Evolutionary conservation across 2,329 filamentous ascomycete genomes (phyloP).

Genomic region (Intubia oerlemansii): DNA sequence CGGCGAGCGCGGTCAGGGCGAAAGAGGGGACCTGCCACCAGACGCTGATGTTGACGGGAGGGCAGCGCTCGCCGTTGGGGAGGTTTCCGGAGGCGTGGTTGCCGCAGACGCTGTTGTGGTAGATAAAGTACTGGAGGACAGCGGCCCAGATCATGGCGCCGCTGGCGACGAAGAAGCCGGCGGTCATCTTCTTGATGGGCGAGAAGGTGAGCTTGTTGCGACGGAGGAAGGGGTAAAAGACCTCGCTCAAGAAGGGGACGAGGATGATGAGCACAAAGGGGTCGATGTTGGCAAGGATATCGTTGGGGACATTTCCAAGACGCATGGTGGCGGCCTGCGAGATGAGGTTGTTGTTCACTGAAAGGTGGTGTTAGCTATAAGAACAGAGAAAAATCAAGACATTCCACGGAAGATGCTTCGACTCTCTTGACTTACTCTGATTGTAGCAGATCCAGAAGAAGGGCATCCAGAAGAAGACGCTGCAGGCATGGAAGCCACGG

Average conservation of each 20-base stretch:
- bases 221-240: slow-evolving; percentile 48
- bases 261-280: slow-evolving; percentile 58
- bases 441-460: slow-evolving; percentile 38
- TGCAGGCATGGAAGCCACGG: slow-evolving; percentile 47
- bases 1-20: slow-evolving; percentile 27
- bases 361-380: too few relatives aligned
- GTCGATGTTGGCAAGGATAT: slow-evolving; percentile 56
- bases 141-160: slow-evolving; percentile 37
- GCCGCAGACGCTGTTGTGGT: slow-evolving; percentile 39
- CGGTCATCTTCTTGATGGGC: slow-evolving; percentile 55
- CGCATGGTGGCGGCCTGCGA: slow-evolving; percentile 46
- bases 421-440: slow-evolving; percentile 23
- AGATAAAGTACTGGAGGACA: slow-evolving; percentile 40
- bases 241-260: slow-evolving; percentile 47
- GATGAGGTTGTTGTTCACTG: slow-evolving; percentile 37
- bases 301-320: slow-evolving; percentile 53
- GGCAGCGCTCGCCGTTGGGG: slow-evolving; percentile 22
- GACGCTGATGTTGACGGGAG: slow-evolving; percentile 40
- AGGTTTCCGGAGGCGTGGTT: slow-evolving; percentile 17
- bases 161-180: slow-evolving; percentile 44
- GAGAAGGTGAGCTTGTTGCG: slow-evolving; percentile 43
- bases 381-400: too few relatives aligned
- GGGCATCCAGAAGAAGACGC: slow-evolving; percentile 51
- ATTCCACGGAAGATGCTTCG: too few relatives aligned
- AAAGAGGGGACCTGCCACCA: slow-evolving; percentile 33